phyloP scores from a whole-genome alignment of 2,329 filamentous ascomycete species.

The Gliomastix tumulicola region DNA sequence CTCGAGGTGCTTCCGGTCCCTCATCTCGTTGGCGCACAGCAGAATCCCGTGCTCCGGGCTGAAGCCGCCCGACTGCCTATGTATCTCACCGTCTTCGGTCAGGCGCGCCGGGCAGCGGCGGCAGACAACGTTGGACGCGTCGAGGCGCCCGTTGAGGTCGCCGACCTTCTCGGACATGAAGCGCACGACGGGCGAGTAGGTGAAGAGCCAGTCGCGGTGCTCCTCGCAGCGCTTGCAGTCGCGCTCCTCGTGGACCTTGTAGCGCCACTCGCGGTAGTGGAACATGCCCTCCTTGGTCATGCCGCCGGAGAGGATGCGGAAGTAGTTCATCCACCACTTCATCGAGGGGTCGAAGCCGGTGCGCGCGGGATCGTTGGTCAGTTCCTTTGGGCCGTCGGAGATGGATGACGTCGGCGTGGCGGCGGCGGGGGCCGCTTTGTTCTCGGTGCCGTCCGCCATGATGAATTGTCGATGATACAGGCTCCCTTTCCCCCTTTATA shows the following conservation, averaged over 20 bases:
- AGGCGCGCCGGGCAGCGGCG: conserved; percentile 62
- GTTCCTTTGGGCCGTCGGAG: conserved; percentile 17
- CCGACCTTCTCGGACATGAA: conserved; percentile 80
- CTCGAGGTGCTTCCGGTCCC: conserved; percentile 74
- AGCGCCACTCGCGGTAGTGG: conserved; percentile 72
- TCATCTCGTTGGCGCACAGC: conserved; percentile 87
- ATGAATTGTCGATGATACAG: no score
- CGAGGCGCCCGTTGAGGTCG: conserved; percentile 70
- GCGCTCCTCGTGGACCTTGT: conserved; percentile 64
- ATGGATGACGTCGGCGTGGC: neutral
- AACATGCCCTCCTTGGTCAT: conserved; percentile 63
- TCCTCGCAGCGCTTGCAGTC: conserved; percentile 80
- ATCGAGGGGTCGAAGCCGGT: conserved; percentile 57
- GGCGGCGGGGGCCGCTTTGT: neutral
- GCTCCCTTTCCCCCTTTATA: no score
- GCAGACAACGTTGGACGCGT: conserved; percentile 71
- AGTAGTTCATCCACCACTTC: conserved; percentile 75
- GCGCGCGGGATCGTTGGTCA: conserved; percentile 51
- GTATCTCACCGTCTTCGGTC: conserved; percentile 50
- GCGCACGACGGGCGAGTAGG: conserved; percentile 77
- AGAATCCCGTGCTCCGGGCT: conserved; percentile 80
- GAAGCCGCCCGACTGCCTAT: conserved; percentile 72
- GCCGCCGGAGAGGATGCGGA: conserved; percentile 69
- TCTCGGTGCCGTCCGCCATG: neutral
- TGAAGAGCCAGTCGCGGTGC: conserved; percentile 75